These are phyloP conservation scores for Binderoboletus segoi DNA, from an alignment of 1,284 basidiomycete genomes.

Conservation along the genomic window DNA sequence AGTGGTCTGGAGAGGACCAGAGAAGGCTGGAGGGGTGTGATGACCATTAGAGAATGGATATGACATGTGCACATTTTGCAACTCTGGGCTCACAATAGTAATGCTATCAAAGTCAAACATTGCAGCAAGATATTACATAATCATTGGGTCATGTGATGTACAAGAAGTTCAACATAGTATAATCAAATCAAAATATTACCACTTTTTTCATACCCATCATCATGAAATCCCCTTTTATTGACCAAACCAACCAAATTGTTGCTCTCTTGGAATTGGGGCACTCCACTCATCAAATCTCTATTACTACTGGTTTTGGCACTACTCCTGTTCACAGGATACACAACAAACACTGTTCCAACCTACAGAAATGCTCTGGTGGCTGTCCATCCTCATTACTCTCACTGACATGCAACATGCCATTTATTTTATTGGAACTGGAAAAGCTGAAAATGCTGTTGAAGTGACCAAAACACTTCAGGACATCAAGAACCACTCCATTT, in stretches of 20 bases:
- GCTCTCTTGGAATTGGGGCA: background rate
- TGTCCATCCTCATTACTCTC: background rate
- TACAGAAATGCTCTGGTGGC: background rate
- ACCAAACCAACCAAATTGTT: background rate
- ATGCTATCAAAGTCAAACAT: too few relatives aligned
- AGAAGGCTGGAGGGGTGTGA: too few relatives aligned
- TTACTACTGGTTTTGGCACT: background rate
- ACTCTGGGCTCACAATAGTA: too few relatives aligned
- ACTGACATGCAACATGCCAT: background rate
- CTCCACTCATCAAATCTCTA: background rate
- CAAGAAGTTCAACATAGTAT: background rate
- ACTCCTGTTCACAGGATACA: background rate
- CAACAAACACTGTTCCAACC: background rate
- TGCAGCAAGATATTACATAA: background rate
- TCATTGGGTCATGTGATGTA: background rate
- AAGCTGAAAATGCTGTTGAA: background rate
- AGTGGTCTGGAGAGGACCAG: too few relatives aligned
- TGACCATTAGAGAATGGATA: too few relatives aligned
- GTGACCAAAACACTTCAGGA: constrained; percentile 3
- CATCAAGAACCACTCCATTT: constrained; percentile 4
- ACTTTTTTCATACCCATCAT: background rate
- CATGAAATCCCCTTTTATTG: background rate
- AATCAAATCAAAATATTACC: background rate
- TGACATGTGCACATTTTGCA: too few relatives aligned
- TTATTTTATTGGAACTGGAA: constrained; percentile 1